Percentiles rank a stretch among this genome's conserved stretches.
Evolutionary conservation across 1,139 yeast genomes (phyloP).

Genomic region (Candida anutae): DNA sequence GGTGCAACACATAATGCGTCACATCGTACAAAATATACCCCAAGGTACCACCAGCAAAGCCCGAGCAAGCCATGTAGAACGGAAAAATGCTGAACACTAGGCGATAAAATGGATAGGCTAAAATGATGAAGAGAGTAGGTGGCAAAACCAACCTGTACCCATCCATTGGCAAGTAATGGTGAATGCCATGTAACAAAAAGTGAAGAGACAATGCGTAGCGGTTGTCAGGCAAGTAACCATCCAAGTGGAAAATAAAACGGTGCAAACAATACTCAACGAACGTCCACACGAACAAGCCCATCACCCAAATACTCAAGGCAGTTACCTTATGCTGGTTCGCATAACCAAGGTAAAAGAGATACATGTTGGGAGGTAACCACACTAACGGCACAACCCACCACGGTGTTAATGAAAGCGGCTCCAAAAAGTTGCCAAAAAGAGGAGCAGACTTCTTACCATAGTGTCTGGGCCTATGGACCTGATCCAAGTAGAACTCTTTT

Average conservation of each 20-base stretch:
- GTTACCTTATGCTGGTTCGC: conserved; percentile 25
- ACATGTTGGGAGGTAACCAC: conserved; percentile 79
- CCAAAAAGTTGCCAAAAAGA: conserved; percentile 41
- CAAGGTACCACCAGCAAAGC: conserved; percentile 88
- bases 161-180: conserved; percentile 97
- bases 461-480: conserved; percentile 96
- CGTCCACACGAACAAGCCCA: conserved; percentile 88
- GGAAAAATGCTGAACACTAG: conserved; percentile 34
- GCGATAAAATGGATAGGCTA: conserved; percentile 38
- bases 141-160: conserved; percentile 89
- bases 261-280: conserved; percentile 81
- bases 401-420: conserved; percentile 40
- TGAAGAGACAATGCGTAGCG: conserved; percentile 70
- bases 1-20: conserved; percentile 83
- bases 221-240: conserved; percentile 75
- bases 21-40: conserved; percentile 90
- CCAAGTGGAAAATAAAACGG: conserved; percentile 90
- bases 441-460: conserved; percentile 81
- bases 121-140: conserved; percentile 62
- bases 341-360: conserved; percentile 35
- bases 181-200: conserved; percentile 90
- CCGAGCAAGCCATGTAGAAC: conserved; percentile 42
- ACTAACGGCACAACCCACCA: conserved; percentile 73
- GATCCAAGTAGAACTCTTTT: conserved; percentile 88
- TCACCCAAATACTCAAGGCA: conserved; percentile 36